These are phyloP conservation scores for Lanmaoa rubissima DNA, from an alignment of 768 basidiomycete species.

Conservation along the genomic window DNA sequence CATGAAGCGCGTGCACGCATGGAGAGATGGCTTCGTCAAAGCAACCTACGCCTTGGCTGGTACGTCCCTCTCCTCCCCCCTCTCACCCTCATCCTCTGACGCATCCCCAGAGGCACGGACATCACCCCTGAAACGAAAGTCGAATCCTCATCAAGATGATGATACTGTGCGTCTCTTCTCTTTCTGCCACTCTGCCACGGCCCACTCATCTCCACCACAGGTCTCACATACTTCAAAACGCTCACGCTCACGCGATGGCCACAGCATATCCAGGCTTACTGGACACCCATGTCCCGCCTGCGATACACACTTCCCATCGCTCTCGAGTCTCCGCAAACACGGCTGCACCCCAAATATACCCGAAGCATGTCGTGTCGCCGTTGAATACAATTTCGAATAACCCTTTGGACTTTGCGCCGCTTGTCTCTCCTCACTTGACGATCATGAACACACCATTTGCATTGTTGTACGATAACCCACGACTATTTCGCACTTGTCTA, in stretches of 20 bases:
- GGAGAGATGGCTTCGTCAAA: slow-evolving; percentile 60
- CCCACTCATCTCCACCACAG: slow-evolving; percentile 31
- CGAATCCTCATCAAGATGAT: slow-evolving; percentile 40
- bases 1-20: slow-evolving; percentile 67
- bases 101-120: slow-evolving; percentile 20
- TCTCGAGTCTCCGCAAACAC: slow-evolving; percentile 60
- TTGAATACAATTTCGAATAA: slow-evolving; percentile 71
- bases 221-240: slow-evolving; percentile 57
- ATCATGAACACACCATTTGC: slow-evolving; percentile 21
- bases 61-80: slow-evolving; percentile 26
- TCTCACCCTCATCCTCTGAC: slow-evolving; percentile 5
- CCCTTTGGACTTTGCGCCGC: background rate
- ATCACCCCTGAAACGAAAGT: slow-evolving; percentile 48
- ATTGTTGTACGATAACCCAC: slow-evolving; percentile 32
- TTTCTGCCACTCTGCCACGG: slow-evolving; percentile 1
- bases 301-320: slow-evolving; percentile 61
- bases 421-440: slow-evolving; percentile 7
- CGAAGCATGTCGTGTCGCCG: slow-evolving; percentile 72
- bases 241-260: slow-evolving; percentile 46
- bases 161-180: slow-evolving; percentile 36
- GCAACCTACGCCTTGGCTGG: slow-evolving; percentile 42
- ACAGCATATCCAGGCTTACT: slow-evolving; percentile 38
- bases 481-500: slow-evolving; percentile 26
- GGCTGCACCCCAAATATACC: slow-evolving; percentile 50
- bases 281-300: slow-evolving; percentile 74